These are phyloP conservation scores for Lignosus rhinocerotis DNA, from an alignment of 1,284 basidiomycete genomes.

Conservation along the genomic window DNA sequence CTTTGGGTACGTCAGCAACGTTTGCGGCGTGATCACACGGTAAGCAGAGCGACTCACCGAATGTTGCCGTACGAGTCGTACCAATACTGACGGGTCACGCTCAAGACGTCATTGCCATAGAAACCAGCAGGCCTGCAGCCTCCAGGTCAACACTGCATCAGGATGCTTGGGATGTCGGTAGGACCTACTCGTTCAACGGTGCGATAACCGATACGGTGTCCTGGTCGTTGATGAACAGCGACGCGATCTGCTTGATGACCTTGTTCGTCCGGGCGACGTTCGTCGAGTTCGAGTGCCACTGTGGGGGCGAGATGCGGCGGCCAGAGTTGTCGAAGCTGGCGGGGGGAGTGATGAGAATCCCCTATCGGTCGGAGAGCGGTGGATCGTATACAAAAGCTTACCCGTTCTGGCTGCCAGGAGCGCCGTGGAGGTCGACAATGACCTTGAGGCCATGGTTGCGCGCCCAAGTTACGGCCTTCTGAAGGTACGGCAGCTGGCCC, in stretches of 20 bases:
- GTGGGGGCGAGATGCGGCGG: slow-evolving; percentile 57
- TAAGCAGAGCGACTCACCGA: slow-evolving; percentile 45
- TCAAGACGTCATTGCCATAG: slow-evolving; percentile 53
- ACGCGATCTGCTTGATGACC: slow-evolving; percentile 66
- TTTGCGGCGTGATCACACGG: neutral
- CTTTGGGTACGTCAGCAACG: slow-evolving; percentile 35
- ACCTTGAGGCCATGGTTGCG: slow-evolving; percentile 75
- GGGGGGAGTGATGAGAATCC: neutral
- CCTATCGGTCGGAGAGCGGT: neutral
- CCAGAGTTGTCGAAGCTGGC: slow-evolving; percentile 87
- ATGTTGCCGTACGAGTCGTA: slow-evolving; percentile 74
- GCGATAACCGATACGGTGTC: slow-evolving; percentile 73
- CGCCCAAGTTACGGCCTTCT: slow-evolving; percentile 80
- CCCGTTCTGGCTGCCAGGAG: slow-evolving; percentile 85
- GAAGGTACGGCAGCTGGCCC: slow-evolving; percentile 76
- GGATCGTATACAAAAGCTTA: slow-evolving; percentile 31
- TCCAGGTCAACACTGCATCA: neutral
- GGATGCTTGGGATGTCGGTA: neutral
- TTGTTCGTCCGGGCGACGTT: slow-evolving; percentile 73
- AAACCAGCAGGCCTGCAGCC: slow-evolving; percentile 75
- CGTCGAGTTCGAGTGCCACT: slow-evolving; percentile 69
- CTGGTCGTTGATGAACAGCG: slow-evolving; percentile 56
- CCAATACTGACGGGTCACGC: slow-evolving; percentile 70
- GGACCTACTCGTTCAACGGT: slow-evolving; percentile 72
- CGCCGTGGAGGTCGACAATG: slow-evolving; percentile 83